These are phyloP conservation scores for Raffaelea deltoideospora DNA, from an alignment of 2,329 filamentous ascomycete genomes.

Conservation along the genomic window DNA sequence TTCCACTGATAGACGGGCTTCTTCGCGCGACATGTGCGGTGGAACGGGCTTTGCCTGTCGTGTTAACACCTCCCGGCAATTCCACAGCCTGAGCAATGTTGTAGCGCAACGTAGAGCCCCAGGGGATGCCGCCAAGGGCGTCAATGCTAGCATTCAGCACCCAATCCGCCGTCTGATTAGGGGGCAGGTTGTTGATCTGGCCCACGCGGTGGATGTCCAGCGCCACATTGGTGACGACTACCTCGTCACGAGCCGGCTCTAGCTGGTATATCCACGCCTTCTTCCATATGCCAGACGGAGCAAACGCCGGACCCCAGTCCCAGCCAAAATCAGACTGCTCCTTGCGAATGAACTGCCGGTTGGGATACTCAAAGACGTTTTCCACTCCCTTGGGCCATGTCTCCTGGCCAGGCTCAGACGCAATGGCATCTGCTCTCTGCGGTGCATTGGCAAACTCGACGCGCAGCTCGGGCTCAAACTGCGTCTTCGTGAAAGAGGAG, in stretches of 20 bases:
- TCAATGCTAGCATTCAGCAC: slow-evolving; percentile 46
- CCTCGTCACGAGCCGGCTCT: slow-evolving; percentile 14
- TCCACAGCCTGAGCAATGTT: slow-evolving; percentile 31
- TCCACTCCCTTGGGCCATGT: slow-evolving; percentile 35
- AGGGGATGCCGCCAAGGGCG: slow-evolving; percentile 31
- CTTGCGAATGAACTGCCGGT: slow-evolving; percentile 42
- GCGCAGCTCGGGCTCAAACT: slow-evolving; percentile 20
- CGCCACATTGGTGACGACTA: slow-evolving; percentile 25
- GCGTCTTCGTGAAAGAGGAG: neutral
- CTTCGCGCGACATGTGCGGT: too few relatives aligned
- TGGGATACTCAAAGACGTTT: slow-evolving; percentile 32
- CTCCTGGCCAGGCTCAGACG: slow-evolving; percentile 29
- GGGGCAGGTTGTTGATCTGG: slow-evolving; percentile 41
- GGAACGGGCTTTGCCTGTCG: too few relatives aligned
- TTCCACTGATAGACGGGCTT: too few relatives aligned
- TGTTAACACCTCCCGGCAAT: too few relatives aligned
- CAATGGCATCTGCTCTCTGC: slow-evolving; percentile 35
- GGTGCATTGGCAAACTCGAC: slow-evolving; percentile 40
- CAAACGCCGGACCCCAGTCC: slow-evolving; percentile 48
- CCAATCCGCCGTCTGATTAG: slow-evolving; percentile 41
- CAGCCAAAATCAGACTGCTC: slow-evolving; percentile 50
- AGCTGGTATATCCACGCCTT: slow-evolving; percentile 42
- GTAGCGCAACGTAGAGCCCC: slow-evolving; percentile 27
- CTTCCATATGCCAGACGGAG: slow-evolving; percentile 48
- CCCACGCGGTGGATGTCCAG: slow-evolving; percentile 43